Conservation (phyloP, 1,284 basidiomycete genomes). For the Cystobasidiaceae sp. region DNA sequence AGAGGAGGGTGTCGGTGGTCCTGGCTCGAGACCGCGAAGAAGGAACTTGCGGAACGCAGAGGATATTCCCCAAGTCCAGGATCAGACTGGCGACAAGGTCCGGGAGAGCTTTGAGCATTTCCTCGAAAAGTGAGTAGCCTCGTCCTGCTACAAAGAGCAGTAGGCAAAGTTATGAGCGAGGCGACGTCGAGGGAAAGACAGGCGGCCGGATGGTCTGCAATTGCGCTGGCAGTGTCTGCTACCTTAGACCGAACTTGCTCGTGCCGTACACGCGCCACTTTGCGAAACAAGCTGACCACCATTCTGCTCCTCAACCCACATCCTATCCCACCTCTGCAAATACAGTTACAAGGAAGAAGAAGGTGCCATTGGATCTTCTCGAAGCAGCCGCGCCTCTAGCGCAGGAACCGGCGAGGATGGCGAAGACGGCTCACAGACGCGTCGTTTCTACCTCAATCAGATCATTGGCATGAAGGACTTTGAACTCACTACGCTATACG, state of each 20-base stretch:
- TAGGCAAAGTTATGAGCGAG: too few species aligned
- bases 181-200: too few species aligned
- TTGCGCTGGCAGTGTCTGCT: too few species aligned
- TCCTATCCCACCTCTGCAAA: background rate
- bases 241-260: too few species aligned
- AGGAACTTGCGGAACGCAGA: slow-evolving; percentile 18
- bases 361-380: slow-evolving; percentile 6
- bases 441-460: slow-evolving; percentile 49
- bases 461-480: slow-evolving; percentile 86
- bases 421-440: too few species aligned
- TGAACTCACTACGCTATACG: slow-evolving; percentile 88
- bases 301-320: too few species aligned
- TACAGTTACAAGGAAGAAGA: slow-evolving; percentile 24
- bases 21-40: slow-evolving; percentile 3
- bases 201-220: too few species aligned
- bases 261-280: too few species aligned
- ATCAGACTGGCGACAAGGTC: slow-evolving; percentile 87
- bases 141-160: too few species aligned
- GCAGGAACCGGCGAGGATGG: slow-evolving; percentile 15
- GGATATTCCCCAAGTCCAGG: slow-evolving; percentile 45
- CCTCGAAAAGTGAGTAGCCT: slow-evolving; percentile 81
- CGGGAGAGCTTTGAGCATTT: slow-evolving; percentile 85
- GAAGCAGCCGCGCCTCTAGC: slow-evolving; percentile 3
- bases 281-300: too few species aligned
- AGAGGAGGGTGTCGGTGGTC: slow-evolving; percentile 12